Evolutionary conservation across 2,329 filamentous ascomycete species (phyloP), one percentile per base, ranked within the genome.

Genomic region (Xylaria multiplex): DNA sequence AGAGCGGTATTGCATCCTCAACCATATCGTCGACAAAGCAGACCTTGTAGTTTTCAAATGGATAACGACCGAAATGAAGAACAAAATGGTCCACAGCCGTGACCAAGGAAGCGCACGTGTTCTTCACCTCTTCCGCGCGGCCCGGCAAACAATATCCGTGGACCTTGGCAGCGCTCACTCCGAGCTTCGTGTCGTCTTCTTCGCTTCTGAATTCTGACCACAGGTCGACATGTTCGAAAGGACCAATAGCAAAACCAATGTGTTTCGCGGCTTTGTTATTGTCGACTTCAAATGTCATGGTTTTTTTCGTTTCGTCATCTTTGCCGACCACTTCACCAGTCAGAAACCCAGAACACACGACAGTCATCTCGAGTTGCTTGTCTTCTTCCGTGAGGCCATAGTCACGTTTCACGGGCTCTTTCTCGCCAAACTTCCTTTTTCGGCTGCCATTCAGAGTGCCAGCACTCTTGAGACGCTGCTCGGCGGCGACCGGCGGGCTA

Each of bases 11-110:
- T 0, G 91, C 91, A 64, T 97, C 91, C 35, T 87, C 84, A 0
- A 90, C 81, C 77, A 96, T 86, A 77, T 99, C 96, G 72, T 99
- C 96, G 19, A 99, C 90, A 73, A 99, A 99, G 71, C 93, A 94
- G 61, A 98, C 81, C 75, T 97, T 97, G 83, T 96, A 98, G 75
- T 91, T 93, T 32, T 92, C 88, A 77, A 96, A 98, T 0, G 96
- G 94, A 76, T 97, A 99, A 24, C 91, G 90, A 30, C 93, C 93
- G 77, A 95, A 98, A 3, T 90, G 92, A 69, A 95, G 88, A 3
- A 92, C 93, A 75, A 98, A 93, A 77, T 91, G 92, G 77, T 99
- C 96, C n/a, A 97, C 90, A 1, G 93, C 93, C 76, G 88, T 89
- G 22, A 94, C 91, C 71, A 97, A 86, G 11, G 95, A 91, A 72